phyloP scores from a whole-genome alignment of 2,329 filamentous ascomycete genomes.

The Cladosporium sp. region DNA sequence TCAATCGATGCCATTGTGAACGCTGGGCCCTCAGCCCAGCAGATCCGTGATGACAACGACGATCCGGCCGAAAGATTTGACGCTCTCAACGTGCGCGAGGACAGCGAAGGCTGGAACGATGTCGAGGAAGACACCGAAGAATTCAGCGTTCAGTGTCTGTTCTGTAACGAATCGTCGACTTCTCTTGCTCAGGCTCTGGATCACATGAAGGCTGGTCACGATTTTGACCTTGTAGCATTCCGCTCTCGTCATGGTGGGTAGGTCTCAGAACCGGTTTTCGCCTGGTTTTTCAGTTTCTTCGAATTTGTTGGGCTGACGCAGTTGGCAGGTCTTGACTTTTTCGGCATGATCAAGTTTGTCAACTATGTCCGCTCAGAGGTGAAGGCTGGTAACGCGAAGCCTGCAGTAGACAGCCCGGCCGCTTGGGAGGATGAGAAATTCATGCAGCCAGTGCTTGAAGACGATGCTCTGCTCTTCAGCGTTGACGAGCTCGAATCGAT shows the following conservation, averaged over 20 bases:
- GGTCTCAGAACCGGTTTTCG: conserved; percentile 1
- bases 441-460: conserved; percentile 77
- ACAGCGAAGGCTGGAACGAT: conserved; percentile 43
- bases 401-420: conserved; percentile 54
- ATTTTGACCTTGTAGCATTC: conserved; percentile 37
- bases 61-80: conserved; percentile 17
- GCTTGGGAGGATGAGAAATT: conserved; percentile 74
- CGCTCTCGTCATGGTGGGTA: conserved; percentile 34
- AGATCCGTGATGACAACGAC: conserved; percentile 13
- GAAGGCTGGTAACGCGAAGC: conserved; percentile 36
- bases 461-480: conserved; percentile 83
- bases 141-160: conserved; percentile 36
- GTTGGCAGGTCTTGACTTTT: conserved; percentile 40
- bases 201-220: conserved; percentile 33
- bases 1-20: conserved; percentile 12
- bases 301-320: background rate
- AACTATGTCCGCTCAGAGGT: conserved; percentile 46
- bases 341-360: conserved; percentile 41
- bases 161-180: conserved; percentile 34
- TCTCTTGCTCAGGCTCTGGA: conserved; percentile 33
- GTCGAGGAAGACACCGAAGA: conserved; percentile 37
- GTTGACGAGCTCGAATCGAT: conserved; percentile 66
- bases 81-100: conserved; percentile 26
- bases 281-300: background rate
- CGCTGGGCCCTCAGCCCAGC: conserved; percentile 1